Conservation (phyloP, 352 stramenopile genomes). For the Phytophthora agathidicida region DNA sequence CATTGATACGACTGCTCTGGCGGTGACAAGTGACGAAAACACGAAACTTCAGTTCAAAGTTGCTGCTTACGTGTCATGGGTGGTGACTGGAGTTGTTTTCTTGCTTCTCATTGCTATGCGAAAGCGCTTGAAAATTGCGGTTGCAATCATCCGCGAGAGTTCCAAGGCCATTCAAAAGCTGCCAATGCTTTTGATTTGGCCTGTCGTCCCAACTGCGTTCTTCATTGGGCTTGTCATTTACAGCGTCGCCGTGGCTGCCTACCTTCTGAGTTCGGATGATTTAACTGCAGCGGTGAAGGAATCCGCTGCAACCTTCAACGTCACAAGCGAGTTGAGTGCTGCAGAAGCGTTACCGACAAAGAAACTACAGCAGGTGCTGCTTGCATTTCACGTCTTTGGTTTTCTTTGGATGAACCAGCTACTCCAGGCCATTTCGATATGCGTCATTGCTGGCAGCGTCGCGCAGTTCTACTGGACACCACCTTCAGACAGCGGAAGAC, state of each 20-base stretch:
- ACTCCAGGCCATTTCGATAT: conserved; percentile 95
- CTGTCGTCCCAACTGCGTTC: conserved; percentile 50
- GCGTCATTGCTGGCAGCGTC: conserved; percentile 92
- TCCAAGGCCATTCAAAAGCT: conserved; percentile 66
- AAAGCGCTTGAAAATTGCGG: conserved; percentile 68
- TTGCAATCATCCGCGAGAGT: conserved; percentile 77
- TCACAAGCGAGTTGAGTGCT: conserved; percentile 28
- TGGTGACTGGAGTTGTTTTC: conserved; percentile 50
- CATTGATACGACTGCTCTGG: conserved; percentile 35
- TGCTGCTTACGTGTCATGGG: conserved; percentile 65
- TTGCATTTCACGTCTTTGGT: conserved; percentile 92
- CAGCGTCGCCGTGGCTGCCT: conserved; percentile 57
- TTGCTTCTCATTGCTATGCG: conserved; percentile 73
- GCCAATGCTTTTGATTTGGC: conserved; percentile 69
- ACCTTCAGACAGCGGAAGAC: conserved; percentile 29
- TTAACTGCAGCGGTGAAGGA: conserved; percentile 28
- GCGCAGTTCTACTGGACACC: conserved; percentile 94
- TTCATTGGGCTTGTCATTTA: conserved; percentile 70
- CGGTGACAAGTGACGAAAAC: conserved; percentile 34
- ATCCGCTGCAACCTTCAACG: conserved; percentile 50
- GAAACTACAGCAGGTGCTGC: conserved; percentile 56
- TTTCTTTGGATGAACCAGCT: conserved; percentile 98
- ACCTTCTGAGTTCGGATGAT: conserved; percentile 66
- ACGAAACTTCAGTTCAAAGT: conserved; percentile 68
- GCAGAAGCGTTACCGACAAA: conserved; percentile 42